A percentile compares a stretch with the other conserved stretches of the same genome.
phyloP scores from a whole-genome alignment of 306 rosid genomes.

The Pyrus communis region DNA sequence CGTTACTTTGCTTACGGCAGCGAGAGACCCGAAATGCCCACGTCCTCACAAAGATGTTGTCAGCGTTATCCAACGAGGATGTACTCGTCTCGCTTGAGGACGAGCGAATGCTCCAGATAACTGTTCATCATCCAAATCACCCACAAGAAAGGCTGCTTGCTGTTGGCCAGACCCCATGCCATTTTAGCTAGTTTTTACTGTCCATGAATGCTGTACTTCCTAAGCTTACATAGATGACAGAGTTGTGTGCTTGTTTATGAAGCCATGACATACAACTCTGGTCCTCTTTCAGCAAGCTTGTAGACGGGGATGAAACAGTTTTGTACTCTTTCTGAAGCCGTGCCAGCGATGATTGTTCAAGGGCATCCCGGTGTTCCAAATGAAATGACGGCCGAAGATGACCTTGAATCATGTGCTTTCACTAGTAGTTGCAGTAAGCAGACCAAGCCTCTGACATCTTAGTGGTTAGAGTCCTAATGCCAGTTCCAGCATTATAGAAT shows the following conservation, averaged over 20 bases:
- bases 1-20: conserved; percentile 17
- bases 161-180: conserved; percentile 36
- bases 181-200: conserved; percentile 33
- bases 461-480: conserved; percentile 42
- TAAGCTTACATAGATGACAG: conserved; percentile 9
- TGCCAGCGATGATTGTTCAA: conserved; percentile 34
- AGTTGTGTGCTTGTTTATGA: conserved; percentile 20
- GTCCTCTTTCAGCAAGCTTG: conserved; percentile 7
- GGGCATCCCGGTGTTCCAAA: conserved; percentile 42
- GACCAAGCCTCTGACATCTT: background rate
- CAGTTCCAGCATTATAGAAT: conserved; percentile 24
- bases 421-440: background rate
- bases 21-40: conserved; percentile 41
- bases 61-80: conserved; percentile 53
- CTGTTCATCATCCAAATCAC: too few species aligned
- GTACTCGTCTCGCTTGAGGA: conserved; percentile 74
- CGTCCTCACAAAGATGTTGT: conserved; percentile 46
- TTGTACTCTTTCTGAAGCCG: conserved; percentile 24
- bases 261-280: conserved; percentile 49
- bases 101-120: conserved; percentile 55
- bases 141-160: too few species aligned
- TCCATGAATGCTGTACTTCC: conserved; percentile 45
- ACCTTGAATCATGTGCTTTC: conserved; percentile 5
- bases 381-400: conserved; percentile 43
- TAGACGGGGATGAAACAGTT: conserved; percentile 10